These are phyloP conservation scores for Arthrobotrys entomopaga DNA, from an alignment of 2,329 filamentous ascomycete genomes.

Conservation along the genomic window DNA sequence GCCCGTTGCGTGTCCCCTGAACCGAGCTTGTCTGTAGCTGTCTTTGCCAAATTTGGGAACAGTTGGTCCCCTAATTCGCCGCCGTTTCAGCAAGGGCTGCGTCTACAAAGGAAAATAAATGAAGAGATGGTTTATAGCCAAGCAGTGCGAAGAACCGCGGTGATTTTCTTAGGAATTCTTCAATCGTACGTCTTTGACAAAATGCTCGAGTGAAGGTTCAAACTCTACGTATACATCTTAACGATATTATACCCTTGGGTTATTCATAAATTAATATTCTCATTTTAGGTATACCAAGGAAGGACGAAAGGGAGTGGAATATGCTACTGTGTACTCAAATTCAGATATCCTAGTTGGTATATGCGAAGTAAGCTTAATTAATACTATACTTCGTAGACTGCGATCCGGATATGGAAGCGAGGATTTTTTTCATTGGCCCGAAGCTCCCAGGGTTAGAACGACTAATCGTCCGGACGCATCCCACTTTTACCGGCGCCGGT, in stretches of 20 bases:
- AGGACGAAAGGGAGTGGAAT: no score
- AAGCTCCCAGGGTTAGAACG: conserved; percentile 1
- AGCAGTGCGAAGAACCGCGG: background rate
- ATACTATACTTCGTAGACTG: background rate
- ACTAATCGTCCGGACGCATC: conserved; percentile 11
- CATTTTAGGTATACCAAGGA: background rate
- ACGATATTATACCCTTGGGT: no score
- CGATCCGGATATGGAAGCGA: conserved; percentile 2
- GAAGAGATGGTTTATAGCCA: background rate
- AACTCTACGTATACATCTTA: no score
- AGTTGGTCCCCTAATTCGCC: conserved; percentile 1
- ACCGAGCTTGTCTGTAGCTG: conserved; percentile 13
- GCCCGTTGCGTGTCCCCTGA: conserved; percentile 44
- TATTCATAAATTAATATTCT: no score
- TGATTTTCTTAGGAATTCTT: background rate
- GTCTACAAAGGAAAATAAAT: background rate
- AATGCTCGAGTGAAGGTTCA: no score
- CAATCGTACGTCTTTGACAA: background rate
- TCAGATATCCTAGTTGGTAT: background rate
- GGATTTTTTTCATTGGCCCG: conserved; percentile 5
- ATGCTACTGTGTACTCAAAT: conserved; percentile 17
- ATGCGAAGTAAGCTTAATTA: background rate
- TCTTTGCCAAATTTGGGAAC: conserved; percentile 33
- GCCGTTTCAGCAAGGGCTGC: conserved; percentile 10
- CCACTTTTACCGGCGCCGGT: no score